A percentile compares a stretch with the other conserved stretches of the same genome.
phyloP scores from a whole-genome alignment of 2,329 filamentous ascomycete species.

The Ceratocystis albifundus region DNA sequence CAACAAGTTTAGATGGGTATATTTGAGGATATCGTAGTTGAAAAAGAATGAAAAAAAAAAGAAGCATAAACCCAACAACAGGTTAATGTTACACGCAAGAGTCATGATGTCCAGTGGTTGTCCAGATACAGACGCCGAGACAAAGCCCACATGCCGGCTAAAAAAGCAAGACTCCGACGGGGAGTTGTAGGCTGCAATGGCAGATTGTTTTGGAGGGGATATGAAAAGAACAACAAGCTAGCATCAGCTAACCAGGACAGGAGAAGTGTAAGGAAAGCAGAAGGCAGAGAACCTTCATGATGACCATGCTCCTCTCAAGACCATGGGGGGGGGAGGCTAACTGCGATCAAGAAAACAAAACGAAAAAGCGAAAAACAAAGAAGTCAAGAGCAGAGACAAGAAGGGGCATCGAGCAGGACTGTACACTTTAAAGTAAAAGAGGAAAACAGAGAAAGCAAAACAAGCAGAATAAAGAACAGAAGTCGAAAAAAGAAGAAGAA shows the following conservation, averaged over 20 bases:
- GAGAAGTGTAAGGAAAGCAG: not conserved
- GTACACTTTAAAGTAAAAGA: conserved; percentile 12
- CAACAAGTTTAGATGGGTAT: conserved; percentile 21
- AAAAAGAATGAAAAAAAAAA: conserved; percentile 16
- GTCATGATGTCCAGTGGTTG: conserved; percentile 9
- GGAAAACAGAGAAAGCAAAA: not conserved
- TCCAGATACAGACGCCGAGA: not conserved
- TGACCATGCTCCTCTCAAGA: not conserved
- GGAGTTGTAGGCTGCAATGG: no score
- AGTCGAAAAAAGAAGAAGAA: not conserved
- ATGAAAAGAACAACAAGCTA: no score
- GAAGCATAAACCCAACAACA: conserved; percentile 7
- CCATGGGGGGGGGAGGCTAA: no score
- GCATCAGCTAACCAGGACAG: not conserved
- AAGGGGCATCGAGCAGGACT: conserved; percentile 14
- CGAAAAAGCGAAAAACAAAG: not conserved
- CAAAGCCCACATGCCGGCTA: not conserved
- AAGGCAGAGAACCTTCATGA: not conserved
- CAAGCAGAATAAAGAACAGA: no score
- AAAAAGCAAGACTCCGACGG: not conserved
- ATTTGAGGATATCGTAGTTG: conserved; percentile 18
- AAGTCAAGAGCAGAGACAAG: conserved; percentile 6
- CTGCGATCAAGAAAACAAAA: not conserved
- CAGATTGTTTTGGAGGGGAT: no score
- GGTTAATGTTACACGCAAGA: conserved; percentile 15